Base-by-base conservation (phyloP, 1,284 basidiomycete species). In the Leccinum solheimii region DNA sequence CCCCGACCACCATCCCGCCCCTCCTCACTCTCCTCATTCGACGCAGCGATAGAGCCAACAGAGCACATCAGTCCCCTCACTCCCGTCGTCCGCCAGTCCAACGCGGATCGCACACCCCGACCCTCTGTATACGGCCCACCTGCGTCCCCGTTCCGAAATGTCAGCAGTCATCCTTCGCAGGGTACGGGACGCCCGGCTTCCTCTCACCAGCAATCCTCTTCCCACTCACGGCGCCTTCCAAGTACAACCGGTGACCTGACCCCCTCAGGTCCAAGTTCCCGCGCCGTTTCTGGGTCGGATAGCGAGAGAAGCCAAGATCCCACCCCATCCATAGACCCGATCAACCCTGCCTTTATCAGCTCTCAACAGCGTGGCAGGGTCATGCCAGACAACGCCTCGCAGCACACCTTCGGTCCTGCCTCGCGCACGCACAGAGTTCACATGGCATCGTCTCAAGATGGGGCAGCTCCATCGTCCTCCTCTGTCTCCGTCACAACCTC, bases 101-200 rank as follows among this genome's bases (percentile, higher is more conserved):
- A 68, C 45, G 66, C 77, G 40, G 83, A 85, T 69, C 79, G 79
- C 50, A 86, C 84, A 1, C 84, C 84, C 23, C 79, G 84, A 50
- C 83, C 83, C 3, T 84, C 83, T 32, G 76, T 85, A 52, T 77
- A 78, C 45, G 69, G 68, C n/a, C 70, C 75, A 7, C 19, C 62
- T 60, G 67, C 59, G 69, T 68, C 65, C 57, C 62, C 66, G 34
- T 57, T 61, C 43, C 65, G 53, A 11, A 45, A 56, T 59, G 66
- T 67, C 64, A 63, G 74, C 72, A 78, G 75, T 77, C 77, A 78
- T 79, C 75, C 78, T 65, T 75, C 78, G 73, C 80, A 80, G 65
- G 65, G 64, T 67, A 26, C 62, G 64, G 74, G 68, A 67, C 66
- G 62, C 64, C 61, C 65, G 61, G 69, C 67, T 64, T 66, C 64